Evolutionary conservation across 2,329 filamentous ascomycete genomes (phyloP), one percentile per base, ranked within the genome.

Genomic region (Rhexocercosporidium sp.): DNA sequence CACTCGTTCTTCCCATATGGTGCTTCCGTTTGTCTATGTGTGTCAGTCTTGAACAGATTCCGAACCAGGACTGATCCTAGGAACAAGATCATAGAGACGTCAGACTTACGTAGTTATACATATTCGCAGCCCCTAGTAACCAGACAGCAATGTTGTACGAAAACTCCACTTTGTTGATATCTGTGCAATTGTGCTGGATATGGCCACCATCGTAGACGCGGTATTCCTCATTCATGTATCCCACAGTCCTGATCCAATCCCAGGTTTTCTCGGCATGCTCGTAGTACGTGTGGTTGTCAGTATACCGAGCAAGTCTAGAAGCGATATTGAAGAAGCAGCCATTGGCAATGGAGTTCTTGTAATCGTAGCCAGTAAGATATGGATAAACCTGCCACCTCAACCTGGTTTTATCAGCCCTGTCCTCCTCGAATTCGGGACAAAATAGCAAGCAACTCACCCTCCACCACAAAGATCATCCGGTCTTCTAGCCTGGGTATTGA

Each of bases 361-460:
- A 90, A 78, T 86, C 82, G 79, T 82, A 90, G 59, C 74, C 74
- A 12, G 71, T 86, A 80, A 75, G 69, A 49, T 96, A 81, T 91
- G 87, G 84, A 80, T 90, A 94, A 69, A 96, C 91, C 80, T 97
- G 93, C 94, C 94, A 97, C 70, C 91, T 88, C 71, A 97, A 79
- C 27, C 75, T 77, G 61, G 12, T 51, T 20, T 27, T n/a, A 57
- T 75, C 49, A 73, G 66, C 34, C 57, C 34, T n/a, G 49, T 61
- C 34, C 51, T 18, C 34, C 34, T 11, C 34, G 12, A 9, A 11
- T 34, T 0, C 29, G 9, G 16, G 12, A 20, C 25, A 51, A n/a
- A 3, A 27, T 8, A 41, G 5, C n/a, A 51, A n/a, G 53, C 11
- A 46, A 74, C 74, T 72, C 59, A 76, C 11, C 93, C 93, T 59